Evolutionary conservation across 225 moss, liverwort and hornwort species (phyloP), one percentile per base, ranked within the genome.

Genomic region (Asterella californica): DNA sequence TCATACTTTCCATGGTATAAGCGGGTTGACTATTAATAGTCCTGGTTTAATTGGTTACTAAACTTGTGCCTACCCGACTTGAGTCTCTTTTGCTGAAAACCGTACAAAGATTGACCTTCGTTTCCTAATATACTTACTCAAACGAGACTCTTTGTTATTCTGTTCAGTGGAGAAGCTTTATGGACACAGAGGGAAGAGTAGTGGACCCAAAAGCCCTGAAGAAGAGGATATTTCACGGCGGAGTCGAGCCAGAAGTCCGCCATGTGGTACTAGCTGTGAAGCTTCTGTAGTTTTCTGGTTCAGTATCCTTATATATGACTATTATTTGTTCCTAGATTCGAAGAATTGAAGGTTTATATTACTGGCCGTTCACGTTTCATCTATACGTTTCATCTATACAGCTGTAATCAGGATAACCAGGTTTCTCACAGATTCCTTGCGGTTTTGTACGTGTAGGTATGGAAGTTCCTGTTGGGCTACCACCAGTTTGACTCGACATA

Each of bases 401-500:
- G 57, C 22, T 17, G 17, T 21, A 65, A 33, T 17, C 14, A 32
- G 24, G 21, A 3, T 57, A 11, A 5, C 21, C 2, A 6, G 38
- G 34, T 24, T 17, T 71, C 38, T 45, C 22, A 71, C 2, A 30
- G 33, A 33, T n/a, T 1, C 2, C 30, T 55, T 55, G 22, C 21
- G 46, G 33, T 15, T 12, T n/a, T 77, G 11, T 46, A 3, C 21
- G 46, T 80, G 81, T 89, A 99, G 97, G 75, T 99, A 55, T 99
- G 99, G 99, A 99, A 99, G 83, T 99, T 99, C 53, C 85, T 99
- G 69, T 76, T 99, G 49, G 99, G 93, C 52, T 84, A 91, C 70
- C 87, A 81, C 77, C 87, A 81, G 70, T 95, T 90, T 75, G 93
- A 93, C 79, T 93, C 95, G 15, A 95, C 99, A 25, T 36, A 65